Conservation (phyloP, 75 land plant species). For the Selaginella moellendorffii region DNA sequence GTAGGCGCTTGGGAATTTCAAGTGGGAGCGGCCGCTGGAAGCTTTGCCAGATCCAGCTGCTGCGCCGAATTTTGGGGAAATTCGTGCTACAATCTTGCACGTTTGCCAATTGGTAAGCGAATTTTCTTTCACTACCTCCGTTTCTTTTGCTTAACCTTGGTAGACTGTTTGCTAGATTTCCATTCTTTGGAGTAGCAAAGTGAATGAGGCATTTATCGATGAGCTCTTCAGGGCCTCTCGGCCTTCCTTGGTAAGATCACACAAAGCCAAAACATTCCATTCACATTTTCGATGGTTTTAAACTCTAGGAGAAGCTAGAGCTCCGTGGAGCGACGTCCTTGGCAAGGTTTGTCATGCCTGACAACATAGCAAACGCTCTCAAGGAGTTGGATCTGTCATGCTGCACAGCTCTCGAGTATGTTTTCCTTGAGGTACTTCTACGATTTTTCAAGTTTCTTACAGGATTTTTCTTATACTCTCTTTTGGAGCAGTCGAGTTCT, state of each 20-base stretch:
- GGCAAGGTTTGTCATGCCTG: not conserved
- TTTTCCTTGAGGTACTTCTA: conserved; percentile 1
- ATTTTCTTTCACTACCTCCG: no score
- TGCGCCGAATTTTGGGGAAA: no score
- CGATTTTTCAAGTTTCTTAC: not conserved
- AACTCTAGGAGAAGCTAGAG: conserved; percentile 1
- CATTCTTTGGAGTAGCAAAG: not conserved
- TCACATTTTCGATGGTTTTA: no score
- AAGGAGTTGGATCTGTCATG: conserved; percentile 8
- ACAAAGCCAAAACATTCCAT: no score
- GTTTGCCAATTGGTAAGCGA: no score
- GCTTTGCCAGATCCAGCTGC: no score
- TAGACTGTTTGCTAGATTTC: not conserved
- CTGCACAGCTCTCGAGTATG: conserved; percentile 8
- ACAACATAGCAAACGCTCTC: not conserved
- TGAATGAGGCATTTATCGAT: not conserved
- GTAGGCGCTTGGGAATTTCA: no score
- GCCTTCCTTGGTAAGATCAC: not conserved
- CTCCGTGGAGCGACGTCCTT: conserved; percentile 8
- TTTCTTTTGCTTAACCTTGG: no score
- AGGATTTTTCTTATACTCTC: not conserved
- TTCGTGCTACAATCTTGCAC: no score
- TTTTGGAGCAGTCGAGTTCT: not conserved
- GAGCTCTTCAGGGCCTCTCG: conserved; percentile 1
- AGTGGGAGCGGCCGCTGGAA: no score